Conservation (phyloP, 1,139 yeast species). For the Lodderomyces parapsilosis region DNA sequence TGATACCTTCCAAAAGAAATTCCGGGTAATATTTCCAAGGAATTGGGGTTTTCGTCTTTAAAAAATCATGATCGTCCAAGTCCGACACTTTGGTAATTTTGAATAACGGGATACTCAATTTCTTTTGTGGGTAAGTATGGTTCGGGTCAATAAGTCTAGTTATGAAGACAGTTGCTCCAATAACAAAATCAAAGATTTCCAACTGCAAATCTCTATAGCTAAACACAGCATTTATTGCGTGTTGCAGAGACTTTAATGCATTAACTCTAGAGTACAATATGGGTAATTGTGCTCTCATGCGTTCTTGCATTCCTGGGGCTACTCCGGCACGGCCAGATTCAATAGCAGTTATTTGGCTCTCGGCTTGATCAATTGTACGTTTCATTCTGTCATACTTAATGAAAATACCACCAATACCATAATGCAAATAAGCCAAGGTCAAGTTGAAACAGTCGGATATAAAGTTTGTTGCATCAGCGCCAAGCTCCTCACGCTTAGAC, state of each 20-base stretch:
- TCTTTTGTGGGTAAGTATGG: slow-evolving; percentile 58
- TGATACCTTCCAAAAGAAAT: slow-evolving; percentile 78
- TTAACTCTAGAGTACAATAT: slow-evolving; percentile 42
- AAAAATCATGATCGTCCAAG: slow-evolving; percentile 68
- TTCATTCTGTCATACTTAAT: slow-evolving; percentile 57
- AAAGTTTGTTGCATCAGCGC: slow-evolving; percentile 53
- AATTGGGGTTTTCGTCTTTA: slow-evolving; percentile 62
- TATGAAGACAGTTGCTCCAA: slow-evolving; percentile 74
- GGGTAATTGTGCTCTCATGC: slow-evolving; percentile 40
- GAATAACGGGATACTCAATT: slow-evolving; percentile 63
- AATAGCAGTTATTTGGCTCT: slow-evolving; percentile 50
- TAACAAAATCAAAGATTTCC: slow-evolving; percentile 71
- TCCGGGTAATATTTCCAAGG: slow-evolving; percentile 90
- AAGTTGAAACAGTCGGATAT: slow-evolving; percentile 86
- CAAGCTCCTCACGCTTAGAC: slow-evolving; percentile 19
- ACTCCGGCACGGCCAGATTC: slow-evolving; percentile 24
- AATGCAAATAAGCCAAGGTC: slow-evolving; percentile 76
- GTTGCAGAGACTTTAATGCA: slow-evolving; percentile 43
- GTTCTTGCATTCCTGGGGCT: slow-evolving; percentile 28
- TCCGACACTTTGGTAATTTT: slow-evolving; percentile 47
- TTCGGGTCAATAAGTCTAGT: slow-evolving; percentile 70
- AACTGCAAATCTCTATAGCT: slow-evolving; percentile 53
- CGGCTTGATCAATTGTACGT: slow-evolving; percentile 50
- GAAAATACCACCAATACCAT: slow-evolving; percentile 82
- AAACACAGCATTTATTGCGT: slow-evolving; percentile 61